Percentiles rank a stretch among this genome's conserved stretches.
These are phyloP conservation scores for Ogataea kodamae DNA, from an alignment of 805 yeast species.

Conservation along the genomic window DNA sequence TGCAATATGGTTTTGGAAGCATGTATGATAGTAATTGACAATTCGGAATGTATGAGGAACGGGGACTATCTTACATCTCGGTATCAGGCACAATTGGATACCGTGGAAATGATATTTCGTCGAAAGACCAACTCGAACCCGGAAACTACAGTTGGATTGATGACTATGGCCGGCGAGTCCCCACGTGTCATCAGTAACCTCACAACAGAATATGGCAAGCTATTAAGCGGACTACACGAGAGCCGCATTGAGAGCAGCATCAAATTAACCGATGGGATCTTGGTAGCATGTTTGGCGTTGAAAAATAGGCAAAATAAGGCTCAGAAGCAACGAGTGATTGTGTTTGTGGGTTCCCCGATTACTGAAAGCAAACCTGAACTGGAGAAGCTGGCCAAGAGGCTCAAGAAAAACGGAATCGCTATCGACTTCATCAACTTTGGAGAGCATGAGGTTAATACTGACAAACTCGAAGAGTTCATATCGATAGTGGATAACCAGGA, in stretches of 20 bases:
- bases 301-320: conserved; percentile 94
- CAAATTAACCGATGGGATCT: conserved; percentile 79
- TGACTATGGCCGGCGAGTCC: conserved; percentile 82
- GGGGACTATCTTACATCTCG: conserved; percentile 90
- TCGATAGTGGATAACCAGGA: conserved; percentile 71
- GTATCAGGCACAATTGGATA: conserved; percentile 87
- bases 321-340: conserved; percentile 85
- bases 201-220: conserved; percentile 82
- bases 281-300: conserved; percentile 89
- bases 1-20: conserved; percentile 87
- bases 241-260: conserved; percentile 63
- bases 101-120: conserved; percentile 82
- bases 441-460: conserved; percentile 73
- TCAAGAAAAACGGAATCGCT: conserved; percentile 90
- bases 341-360: conserved; percentile 86
- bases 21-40: conserved; percentile 91
- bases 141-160: conserved; percentile 87
- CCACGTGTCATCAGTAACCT: conserved; percentile 87
- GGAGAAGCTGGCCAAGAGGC: conserved; percentile 79
- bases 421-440: conserved; percentile 91
- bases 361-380: conserved; percentile 64
- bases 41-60: conserved; percentile 92
- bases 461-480: conserved; percentile 75
- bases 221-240: conserved; percentile 79
- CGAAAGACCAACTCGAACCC: conserved; percentile 87